A percentile compares a stretch with the other conserved stretches of the same genome.
phyloP scores from a whole-genome alignment of 371 early-diverging fungal species.

The Apophysomyces trapeziformis region DNA sequence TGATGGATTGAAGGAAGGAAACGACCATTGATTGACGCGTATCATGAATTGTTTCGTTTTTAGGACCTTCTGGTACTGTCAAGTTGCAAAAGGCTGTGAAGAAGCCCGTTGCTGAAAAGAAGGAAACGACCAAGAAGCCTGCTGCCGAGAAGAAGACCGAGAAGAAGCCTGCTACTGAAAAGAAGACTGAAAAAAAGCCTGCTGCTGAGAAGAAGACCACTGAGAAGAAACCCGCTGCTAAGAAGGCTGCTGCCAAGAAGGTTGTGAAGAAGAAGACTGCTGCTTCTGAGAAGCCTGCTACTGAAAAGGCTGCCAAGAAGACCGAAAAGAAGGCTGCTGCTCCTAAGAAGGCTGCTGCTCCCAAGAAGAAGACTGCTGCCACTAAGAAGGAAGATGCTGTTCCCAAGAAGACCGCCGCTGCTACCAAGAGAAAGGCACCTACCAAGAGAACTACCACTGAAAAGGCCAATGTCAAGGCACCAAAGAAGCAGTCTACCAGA shows the following conservation, averaged over 20 bases:
- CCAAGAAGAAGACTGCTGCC: conserved; percentile 43
- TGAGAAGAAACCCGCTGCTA: conserved; percentile 48
- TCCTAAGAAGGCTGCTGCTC: conserved; percentile 41
- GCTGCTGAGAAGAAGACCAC: conserved; percentile 47
- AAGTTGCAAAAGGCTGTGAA: conserved; percentile 72
- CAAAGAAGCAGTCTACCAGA: conserved; percentile 13
- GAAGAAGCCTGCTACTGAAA: conserved; percentile 41
- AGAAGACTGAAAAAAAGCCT: conserved; percentile 45
- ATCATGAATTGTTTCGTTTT: neutral
- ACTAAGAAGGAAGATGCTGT: conserved; percentile 45
- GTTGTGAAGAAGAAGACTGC: conserved; percentile 29
- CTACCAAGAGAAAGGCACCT: conserved; percentile 37
- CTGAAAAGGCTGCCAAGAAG: conserved; percentile 18
- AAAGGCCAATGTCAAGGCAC: conserved; percentile 39
- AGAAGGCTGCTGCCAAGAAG: conserved; percentile 37
- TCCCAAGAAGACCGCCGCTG: conserved; percentile 42
- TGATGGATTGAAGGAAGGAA: neutral
- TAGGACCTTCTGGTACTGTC: conserved; percentile 68
- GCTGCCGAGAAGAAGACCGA: conserved; percentile 44
- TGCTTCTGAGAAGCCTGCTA: conserved; percentile 27
- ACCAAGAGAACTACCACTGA: conserved; percentile 44
- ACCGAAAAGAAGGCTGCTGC: conserved; percentile 32
- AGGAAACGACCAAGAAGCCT: conserved; percentile 57
- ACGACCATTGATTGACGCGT: neutral
- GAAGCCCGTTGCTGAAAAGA: conserved; percentile 56